phyloP scores from a whole-genome alignment of 2,329 filamentous ascomycete species.

The Hypoxylon rubiginosum region DNA sequence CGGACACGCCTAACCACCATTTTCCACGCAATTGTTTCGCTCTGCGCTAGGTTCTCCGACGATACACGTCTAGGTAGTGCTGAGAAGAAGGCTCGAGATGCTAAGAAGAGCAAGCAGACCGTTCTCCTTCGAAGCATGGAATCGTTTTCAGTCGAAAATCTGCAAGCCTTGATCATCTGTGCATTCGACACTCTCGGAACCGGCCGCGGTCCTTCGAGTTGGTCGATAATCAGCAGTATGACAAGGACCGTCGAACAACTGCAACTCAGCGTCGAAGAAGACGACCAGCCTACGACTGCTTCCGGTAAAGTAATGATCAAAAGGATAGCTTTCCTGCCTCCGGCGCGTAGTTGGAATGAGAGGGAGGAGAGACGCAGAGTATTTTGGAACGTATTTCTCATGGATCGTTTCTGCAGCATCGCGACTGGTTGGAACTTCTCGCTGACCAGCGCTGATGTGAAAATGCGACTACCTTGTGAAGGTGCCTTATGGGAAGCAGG shows the following conservation, averaged over 20 bases:
- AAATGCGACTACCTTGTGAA: constrained; percentile 54
- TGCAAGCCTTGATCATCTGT: constrained; percentile 55
- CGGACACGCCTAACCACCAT: constrained; percentile 49
- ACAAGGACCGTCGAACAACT: constrained; percentile 56
- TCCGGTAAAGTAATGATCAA: constrained; percentile 50
- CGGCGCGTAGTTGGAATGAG: constrained; percentile 53
- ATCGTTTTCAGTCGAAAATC: constrained; percentile 52
- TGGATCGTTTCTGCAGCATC: constrained; percentile 58
- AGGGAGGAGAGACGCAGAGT: constrained; percentile 53
- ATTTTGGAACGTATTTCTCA: constrained; percentile 56
- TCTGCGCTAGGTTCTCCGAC: constrained; percentile 49
- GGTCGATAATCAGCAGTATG: constrained; percentile 52
- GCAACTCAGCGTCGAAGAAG: constrained; percentile 53
- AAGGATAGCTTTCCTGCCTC: constrained; percentile 47
- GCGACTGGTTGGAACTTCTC: constrained; percentile 57
- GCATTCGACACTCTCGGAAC: constrained; percentile 55
- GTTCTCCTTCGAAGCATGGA: constrained; percentile 53
- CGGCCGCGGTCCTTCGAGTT: constrained; percentile 51
- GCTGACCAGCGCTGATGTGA: constrained; percentile 52
- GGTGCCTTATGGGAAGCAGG: constrained; percentile 58
- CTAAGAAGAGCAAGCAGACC: constrained; percentile 48
- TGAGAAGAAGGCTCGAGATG: constrained; percentile 41
- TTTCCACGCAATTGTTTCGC: constrained; percentile 53
- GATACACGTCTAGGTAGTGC: constrained; percentile 45
- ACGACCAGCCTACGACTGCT: constrained; percentile 49